phyloP scores from a whole-genome alignment of 768 basidiomycete species.

The Ramaria rubella region DNA sequence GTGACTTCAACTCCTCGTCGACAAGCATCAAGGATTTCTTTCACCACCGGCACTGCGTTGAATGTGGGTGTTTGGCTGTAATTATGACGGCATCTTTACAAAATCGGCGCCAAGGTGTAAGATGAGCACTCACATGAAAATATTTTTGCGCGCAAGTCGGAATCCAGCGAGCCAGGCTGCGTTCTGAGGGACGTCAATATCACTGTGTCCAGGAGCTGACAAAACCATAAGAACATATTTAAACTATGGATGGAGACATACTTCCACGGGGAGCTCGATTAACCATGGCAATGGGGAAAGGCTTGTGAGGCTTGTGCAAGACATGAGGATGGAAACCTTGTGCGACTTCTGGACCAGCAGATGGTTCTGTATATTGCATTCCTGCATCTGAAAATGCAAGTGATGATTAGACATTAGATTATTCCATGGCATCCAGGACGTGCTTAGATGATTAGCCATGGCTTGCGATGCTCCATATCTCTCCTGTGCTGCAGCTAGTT shows the following conservation, averaged over 20 bases:
- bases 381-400: constrained; percentile 1
- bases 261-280: constrained; percentile 56
- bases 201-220: constrained; percentile 37
- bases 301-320: constrained; percentile 48
- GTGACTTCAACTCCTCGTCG: constrained; percentile 53
- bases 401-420: neutral
- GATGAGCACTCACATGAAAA: constrained; percentile 51
- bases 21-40: constrained; percentile 53
- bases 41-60: constrained; percentile 57
- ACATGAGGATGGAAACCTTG: constrained; percentile 58
- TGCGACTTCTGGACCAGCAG: constrained; percentile 8
- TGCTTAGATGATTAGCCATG: constrained; percentile 36
- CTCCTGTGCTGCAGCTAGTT: neutral
- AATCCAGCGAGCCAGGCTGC: constrained; percentile 63
- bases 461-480: constrained; percentile 17
- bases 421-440: neutral
- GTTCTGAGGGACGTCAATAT: constrained; percentile 51
- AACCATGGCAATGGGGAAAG: constrained; percentile 60
- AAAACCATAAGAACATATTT: neutral
- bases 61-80: constrained; percentile 61
- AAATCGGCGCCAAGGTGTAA: neutral
- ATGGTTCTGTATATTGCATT: constrained; percentile 3
- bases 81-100: neutral
- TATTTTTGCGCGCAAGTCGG: constrained; percentile 47
- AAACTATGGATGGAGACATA: constrained; percentile 16